These are phyloP conservation scores for Coemansia furcata DNA, from an alignment of 192 early-diverging fungal species.

Conservation along the genomic window DNA sequence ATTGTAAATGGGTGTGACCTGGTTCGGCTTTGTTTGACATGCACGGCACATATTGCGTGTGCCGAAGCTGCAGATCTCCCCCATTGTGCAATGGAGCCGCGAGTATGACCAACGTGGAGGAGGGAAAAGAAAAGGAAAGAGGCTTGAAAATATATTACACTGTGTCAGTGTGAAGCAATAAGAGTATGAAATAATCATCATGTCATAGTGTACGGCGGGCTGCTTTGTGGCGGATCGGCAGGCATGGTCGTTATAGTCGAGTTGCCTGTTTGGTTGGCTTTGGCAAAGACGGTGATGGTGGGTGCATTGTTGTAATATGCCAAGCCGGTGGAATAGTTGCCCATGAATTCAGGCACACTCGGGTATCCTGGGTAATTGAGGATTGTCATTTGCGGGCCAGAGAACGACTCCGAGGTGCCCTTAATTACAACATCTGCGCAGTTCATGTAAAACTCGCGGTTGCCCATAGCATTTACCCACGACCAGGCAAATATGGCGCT, in stretches of 20 bases:
- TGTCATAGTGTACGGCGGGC: not conserved
- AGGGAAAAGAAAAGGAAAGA: not conserved
- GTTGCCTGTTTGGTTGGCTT: not conserved
- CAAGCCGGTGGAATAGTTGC: slow-evolving; percentile 8
- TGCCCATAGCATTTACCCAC: slow-evolving; percentile 60
- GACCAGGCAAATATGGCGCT: slow-evolving; percentile 57
- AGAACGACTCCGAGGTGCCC: slow-evolving; percentile 1
- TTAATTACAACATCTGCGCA: slow-evolving; percentile 27
- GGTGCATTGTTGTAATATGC: slow-evolving; percentile 8
- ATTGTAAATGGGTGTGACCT: not conserved
- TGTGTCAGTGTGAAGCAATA: not conserved
- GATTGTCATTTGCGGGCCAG: slow-evolving; percentile 14
- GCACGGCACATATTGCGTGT: not conserved
- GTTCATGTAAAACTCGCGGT: slow-evolving; percentile 44
- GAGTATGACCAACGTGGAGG: not conserved
- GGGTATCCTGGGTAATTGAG: slow-evolving; percentile 30
- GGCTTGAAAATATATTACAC: not conserved
- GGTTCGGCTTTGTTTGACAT: not conserved
- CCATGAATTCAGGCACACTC: slow-evolving; percentile 40
- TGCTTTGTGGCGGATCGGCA: not conserved
- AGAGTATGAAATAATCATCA: not conserved
- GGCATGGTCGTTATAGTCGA: not conserved
- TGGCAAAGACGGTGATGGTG: slow-evolving; percentile 15
- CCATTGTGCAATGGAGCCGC: not conserved
- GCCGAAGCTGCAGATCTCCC: not conserved